Percentiles rank a stretch among this genome's conserved stretches.
Evolutionary conservation across 2,329 filamentous ascomycete species (phyloP).

Genomic region (Botryotinia narcissicola): DNA sequence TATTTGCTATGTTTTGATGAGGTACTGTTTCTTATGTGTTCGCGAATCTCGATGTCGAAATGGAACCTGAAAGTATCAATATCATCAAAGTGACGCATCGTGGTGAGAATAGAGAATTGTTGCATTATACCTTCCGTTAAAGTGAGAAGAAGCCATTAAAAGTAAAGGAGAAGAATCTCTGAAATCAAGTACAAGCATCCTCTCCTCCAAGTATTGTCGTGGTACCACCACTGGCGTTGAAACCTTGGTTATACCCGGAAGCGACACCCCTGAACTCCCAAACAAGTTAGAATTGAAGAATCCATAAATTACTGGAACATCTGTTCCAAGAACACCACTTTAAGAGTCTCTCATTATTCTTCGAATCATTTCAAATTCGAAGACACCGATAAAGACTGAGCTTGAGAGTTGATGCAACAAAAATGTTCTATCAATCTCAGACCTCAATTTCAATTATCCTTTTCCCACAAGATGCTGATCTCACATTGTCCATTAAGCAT

Average conservation of each 20-base stretch:
- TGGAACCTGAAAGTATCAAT: not conserved
- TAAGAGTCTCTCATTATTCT: not conserved
- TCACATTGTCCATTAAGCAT: not conserved
- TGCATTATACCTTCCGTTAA: not conserved
- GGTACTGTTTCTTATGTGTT: not conserved
- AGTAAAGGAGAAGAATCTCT: not conserved
- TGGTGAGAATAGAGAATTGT: not conserved
- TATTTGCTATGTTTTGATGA: not conserved
- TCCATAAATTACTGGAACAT: not conserved
- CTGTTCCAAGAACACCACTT: not conserved
- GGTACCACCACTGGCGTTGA: not conserved
- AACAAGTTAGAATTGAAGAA: not conserved
- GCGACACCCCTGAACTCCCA: not conserved
- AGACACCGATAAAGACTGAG: fast-evolving
- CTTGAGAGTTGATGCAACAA: not conserved
- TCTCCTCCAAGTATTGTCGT: not conserved
- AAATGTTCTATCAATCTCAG: not conserved
- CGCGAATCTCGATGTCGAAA: not conserved
- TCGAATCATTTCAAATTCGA: not conserved
- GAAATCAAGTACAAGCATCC: not conserved
- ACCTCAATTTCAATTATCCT: not conserved
- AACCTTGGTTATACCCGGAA: not conserved
- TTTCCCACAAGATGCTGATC: not conserved
- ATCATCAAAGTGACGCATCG: not conserved
- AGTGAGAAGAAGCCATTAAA: not conserved